These are phyloP conservation scores for Aquilaria agallochum DNA, from an alignment of 441 rosid species.

Conservation along the genomic window DNA sequence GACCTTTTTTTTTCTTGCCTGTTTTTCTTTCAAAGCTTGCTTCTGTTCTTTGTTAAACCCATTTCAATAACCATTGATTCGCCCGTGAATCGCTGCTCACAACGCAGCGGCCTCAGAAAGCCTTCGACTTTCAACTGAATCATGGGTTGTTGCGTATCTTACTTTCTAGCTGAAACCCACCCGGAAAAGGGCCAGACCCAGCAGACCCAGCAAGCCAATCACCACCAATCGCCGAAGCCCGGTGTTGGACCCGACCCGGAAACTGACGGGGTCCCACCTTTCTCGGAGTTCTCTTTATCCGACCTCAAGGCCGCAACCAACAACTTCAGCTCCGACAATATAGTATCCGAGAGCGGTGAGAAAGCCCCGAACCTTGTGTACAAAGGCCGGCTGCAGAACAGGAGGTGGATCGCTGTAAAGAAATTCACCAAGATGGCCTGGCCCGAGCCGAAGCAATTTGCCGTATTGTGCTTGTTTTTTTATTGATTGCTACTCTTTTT, in stretches of 20 bases:
- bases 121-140: conserved; percentile 24
- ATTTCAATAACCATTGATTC: too few species aligned
- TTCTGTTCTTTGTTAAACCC: too few species aligned
- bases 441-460: conserved; percentile 88
- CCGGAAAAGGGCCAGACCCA: conserved; percentile 26
- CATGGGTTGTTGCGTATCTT: conserved; percentile 79
- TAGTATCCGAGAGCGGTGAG: conserved; percentile 78
- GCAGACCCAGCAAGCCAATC: conserved; percentile 8
- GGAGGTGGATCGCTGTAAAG: conserved; percentile 83
- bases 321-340: conserved; percentile 65
- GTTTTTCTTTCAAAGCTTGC: too few species aligned
- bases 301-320: conserved; percentile 76
- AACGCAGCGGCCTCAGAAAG: too few species aligned
- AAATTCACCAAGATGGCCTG: conserved; percentile 80
- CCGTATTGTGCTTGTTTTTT: conserved; percentile 30
- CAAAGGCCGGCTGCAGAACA: conserved; percentile 65
- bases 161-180: conserved; percentile 30
- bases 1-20: too few species aligned
- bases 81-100: too few species aligned
- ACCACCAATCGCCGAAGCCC: conserved; percentile 2
- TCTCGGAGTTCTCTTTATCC: conserved; percentile 62
- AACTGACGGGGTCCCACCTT: conserved; percentile 36
- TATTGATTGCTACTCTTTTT: conserved; percentile 1
- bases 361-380: conserved; percentile 77
- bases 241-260: conserved; percentile 23